A percentile compares a stretch with the other conserved stretches of the same genome.
phyloP scores from a whole-genome alignment of 306 rosid genomes.

The Lablab purpureus region DNA sequence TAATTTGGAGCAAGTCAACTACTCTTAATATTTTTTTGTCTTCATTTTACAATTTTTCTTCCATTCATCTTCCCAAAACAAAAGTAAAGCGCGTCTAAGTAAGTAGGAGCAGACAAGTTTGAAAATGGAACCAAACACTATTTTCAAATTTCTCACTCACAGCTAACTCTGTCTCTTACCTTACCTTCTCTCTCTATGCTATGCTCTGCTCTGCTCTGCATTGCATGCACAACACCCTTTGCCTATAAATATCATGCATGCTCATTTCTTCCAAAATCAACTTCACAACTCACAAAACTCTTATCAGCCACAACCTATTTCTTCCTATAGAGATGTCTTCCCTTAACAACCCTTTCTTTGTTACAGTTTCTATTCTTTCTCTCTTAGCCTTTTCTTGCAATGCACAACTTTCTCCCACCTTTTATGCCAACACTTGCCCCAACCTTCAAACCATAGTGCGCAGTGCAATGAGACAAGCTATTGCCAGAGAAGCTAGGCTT shows the following conservation, averaged over 20 bases:
- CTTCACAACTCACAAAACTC: constrained; percentile 24
- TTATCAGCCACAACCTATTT: not conserved
- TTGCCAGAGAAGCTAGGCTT: constrained; percentile 57
- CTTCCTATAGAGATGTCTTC: constrained; percentile 48
- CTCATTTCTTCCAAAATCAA: not conserved
- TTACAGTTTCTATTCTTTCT: constrained; percentile 41
- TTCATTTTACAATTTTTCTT: not conserved
- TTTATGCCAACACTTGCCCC: constrained; percentile 68
- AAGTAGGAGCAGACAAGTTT: constrained; percentile 47
- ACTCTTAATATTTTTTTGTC: not conserved
- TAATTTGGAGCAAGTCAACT: constrained; percentile 38
- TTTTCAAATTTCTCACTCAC: not conserved
- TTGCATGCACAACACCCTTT: constrained; percentile 25
- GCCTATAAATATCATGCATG: constrained; percentile 37
- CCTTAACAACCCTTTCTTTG: constrained; percentile 7
- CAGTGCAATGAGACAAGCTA: constrained; percentile 52
- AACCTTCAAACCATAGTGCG: constrained; percentile 62
- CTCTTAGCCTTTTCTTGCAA: constrained; percentile 44
- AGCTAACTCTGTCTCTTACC: not conserved
- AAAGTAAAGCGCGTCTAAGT: constrained; percentile 36
- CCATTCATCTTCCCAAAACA: not conserved
- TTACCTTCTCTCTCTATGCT: no score
- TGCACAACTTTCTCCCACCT: constrained; percentile 69
- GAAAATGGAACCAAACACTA: constrained; percentile 18
- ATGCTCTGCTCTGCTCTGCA: no score